These are phyloP conservation scores for Pseudognaphalium luteoalbum DNA, from an alignment of 129 eudicot genomes.

Conservation along the genomic window DNA sequence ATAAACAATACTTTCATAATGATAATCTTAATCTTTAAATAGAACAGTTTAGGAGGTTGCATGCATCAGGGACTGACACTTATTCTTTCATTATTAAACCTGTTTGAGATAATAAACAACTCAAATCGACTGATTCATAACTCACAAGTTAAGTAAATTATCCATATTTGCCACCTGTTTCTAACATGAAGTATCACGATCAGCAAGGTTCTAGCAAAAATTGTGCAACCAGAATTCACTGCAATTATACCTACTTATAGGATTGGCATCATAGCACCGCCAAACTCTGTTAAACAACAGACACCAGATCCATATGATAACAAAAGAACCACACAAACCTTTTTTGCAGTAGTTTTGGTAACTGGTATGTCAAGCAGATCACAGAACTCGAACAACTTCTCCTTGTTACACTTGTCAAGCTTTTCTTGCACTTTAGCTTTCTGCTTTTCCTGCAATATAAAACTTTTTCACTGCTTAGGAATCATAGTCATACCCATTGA, in stretches of 20 bases:
- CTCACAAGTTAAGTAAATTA: background rate
- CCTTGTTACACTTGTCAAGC: slow-evolving; percentile 78
- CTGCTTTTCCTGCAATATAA: slow-evolving; percentile 75
- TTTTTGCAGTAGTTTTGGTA: slow-evolving; percentile 54
- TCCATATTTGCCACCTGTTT: background rate
- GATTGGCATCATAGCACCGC: slow-evolving; percentile 7
- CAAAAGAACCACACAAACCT: slow-evolving; percentile 54
- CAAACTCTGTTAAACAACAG: slow-evolving; percentile 2
- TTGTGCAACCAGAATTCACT: background rate
- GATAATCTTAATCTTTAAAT: background rate
- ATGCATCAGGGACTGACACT: background rate
- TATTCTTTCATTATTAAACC: background rate
- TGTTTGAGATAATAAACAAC: slow-evolving; percentile 1
- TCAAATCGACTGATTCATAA: background rate
- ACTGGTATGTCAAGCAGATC: slow-evolving; percentile 78
- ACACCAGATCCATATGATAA: slow-evolving; percentile 2
- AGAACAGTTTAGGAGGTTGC: slow-evolving; percentile 2
- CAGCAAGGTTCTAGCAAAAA: slow-evolving; percentile 11
- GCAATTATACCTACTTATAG: slow-evolving; percentile 7
- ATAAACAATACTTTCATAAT: background rate
- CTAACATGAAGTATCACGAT: background rate
- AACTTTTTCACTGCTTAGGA: background rate
- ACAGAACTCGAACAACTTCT: slow-evolving; percentile 80
- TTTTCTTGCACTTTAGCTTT: slow-evolving; percentile 73
- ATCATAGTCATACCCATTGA: background rate